Conservation (phyloP, 2,329 filamentous ascomycete species). For the Didymella lethalis region DNA sequence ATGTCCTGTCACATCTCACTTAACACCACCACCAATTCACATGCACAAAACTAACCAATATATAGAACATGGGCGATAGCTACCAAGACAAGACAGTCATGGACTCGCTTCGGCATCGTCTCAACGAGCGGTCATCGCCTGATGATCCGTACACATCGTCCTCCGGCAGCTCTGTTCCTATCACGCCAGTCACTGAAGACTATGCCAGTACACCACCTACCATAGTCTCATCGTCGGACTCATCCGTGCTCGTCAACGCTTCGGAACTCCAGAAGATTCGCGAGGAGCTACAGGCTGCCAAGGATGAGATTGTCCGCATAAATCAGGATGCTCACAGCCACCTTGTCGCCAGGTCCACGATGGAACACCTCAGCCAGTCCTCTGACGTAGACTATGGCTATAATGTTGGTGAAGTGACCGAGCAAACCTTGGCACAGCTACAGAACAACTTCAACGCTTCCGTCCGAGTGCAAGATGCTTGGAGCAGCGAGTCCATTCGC, state of each 20-base stretch:
- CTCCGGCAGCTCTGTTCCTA: slow-evolving; percentile 66
- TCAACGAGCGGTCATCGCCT: slow-evolving; percentile 64
- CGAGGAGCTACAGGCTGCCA: slow-evolving; percentile 73
- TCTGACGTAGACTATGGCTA: slow-evolving; percentile 60
- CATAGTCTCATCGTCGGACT: slow-evolving; percentile 28
- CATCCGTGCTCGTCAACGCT: slow-evolving; percentile 48
- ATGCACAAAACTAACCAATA: slow-evolving; percentile 34
- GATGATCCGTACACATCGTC: slow-evolving; percentile 65
- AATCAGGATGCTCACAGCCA: slow-evolving; percentile 74
- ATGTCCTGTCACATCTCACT: background rate
- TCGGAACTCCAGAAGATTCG: slow-evolving; percentile 74
- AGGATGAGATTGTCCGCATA: slow-evolving; percentile 73
- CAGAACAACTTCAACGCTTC: slow-evolving; percentile 61
- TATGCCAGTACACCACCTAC: slow-evolving; percentile 51
- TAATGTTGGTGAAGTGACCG: slow-evolving; percentile 54
- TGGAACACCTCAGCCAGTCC: slow-evolving; percentile 63
- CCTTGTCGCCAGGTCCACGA: slow-evolving; percentile 66
- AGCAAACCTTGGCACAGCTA: slow-evolving; percentile 59
- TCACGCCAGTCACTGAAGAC: slow-evolving; percentile 68
- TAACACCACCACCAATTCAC: background rate
- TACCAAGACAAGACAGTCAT: slow-evolving; percentile 41
- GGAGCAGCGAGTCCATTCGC: slow-evolving; percentile 38
- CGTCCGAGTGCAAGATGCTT: slow-evolving; percentile 51
- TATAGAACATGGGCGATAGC: slow-evolving; percentile 58
- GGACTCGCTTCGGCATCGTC: slow-evolving; percentile 75